Percentiles rank a stretch among this genome's conserved stretches.
Evolutionary conservation across 2,329 filamentous ascomycete species (phyloP).

Genomic region (Arachnomyces sp.): DNA sequence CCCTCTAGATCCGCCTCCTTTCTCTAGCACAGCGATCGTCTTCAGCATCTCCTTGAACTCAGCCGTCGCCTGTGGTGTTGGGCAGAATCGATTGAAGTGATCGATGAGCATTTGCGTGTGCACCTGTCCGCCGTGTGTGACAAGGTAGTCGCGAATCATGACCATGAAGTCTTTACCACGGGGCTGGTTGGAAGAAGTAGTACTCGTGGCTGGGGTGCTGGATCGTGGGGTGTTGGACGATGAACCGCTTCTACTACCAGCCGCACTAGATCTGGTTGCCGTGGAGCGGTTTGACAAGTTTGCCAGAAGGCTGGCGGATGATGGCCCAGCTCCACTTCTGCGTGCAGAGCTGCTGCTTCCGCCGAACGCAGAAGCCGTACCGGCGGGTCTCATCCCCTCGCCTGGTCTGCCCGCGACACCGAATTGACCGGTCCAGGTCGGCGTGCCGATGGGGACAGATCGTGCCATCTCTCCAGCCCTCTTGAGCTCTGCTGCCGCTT

Average conservation of each 20-base stretch:
- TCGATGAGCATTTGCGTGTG: conserved; percentile 81
- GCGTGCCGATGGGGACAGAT: conserved; percentile 68
- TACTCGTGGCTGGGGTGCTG: conserved; percentile 20
- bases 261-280: conserved; percentile 17
- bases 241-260: too few relatives aligned
- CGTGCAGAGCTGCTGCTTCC: conserved; percentile 27
- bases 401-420: conserved; percentile 69
- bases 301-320: conserved; percentile 32
- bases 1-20: conserved; percentile 42
- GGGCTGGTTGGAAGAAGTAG: conserved; percentile 17
- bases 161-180: conserved; percentile 57
- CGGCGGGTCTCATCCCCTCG: conserved; percentile 22
- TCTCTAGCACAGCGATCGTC: conserved; percentile 64
- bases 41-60: conserved; percentile 79
- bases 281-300: conserved; percentile 27
- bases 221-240: conserved; percentile 39
- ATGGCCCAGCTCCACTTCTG: conserved; percentile 29
- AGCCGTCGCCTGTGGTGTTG: conserved; percentile 57
- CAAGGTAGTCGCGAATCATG: conserved; percentile 72
- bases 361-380: conserved; percentile 3
- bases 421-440: conserved; percentile 87
- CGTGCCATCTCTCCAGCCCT: conserved; percentile 66
- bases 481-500: conserved; percentile 69
- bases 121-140: conserved; percentile 66
- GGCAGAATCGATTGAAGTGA: conserved; percentile 78